phyloP scores from a whole-genome alignment of 2,329 filamentous ascomycete species.

The Verruconis gallopava region DNA sequence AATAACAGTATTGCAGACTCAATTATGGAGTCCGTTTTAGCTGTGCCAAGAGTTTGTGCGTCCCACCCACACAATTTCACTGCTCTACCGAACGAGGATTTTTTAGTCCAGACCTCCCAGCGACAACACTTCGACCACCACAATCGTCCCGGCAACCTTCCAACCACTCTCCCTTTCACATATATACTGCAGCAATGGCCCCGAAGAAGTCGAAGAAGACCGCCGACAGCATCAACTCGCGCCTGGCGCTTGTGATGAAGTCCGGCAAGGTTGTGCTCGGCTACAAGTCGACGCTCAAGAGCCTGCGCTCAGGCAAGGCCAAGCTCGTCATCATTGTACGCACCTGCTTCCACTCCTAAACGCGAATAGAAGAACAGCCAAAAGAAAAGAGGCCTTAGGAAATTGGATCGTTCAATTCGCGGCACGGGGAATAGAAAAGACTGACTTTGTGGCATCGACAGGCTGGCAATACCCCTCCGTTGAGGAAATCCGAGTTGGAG shows the following conservation, averaged over 20 bases:
- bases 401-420: no score
- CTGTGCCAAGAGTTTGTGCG: no score
- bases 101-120: no score
- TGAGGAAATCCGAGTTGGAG: conserved; percentile 95
- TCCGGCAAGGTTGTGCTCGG: conserved; percentile 54
- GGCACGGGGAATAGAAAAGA: background rate
- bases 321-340: conserved; percentile 79
- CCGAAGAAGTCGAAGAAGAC: conserved; percentile 70
- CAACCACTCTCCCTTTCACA: conserved; percentile 7
- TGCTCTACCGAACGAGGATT: no score
- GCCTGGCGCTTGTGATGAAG: conserved; percentile 58
- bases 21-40: no score
- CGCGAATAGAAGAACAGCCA: background rate
- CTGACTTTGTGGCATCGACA: background rate
- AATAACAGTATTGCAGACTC: no score
- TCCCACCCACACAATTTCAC: no score
- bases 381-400: no score
- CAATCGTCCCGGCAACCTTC: no score
- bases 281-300: conserved; percentile 84
- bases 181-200: conserved; percentile 50
- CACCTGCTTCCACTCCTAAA: background rate
- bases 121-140: no score
- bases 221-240: conserved; percentile 64
- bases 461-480: conserved; percentile 90
- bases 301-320: conserved; percentile 87